Conservation (phyloP, 1,139 yeast species). For the Suhomyces taliae region DNA sequence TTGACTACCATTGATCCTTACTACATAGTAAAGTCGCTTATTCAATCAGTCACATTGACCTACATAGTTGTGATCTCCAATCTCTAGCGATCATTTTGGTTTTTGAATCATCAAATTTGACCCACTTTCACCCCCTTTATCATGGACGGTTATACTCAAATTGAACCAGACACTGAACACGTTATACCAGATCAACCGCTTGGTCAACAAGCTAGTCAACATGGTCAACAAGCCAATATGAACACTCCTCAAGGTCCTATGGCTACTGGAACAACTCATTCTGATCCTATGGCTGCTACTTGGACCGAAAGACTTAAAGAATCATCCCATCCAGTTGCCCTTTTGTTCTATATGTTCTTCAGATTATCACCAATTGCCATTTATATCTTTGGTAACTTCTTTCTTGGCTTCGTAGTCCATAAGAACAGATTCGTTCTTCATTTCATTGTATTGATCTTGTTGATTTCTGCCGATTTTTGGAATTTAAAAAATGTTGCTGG, state of each 20-base stretch:
- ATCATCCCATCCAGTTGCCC: constrained; percentile 83
- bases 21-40: not conserved
- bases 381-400: constrained; percentile 69
- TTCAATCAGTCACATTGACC: not conserved
- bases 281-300: constrained; percentile 1
- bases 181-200: not conserved
- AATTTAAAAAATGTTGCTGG: constrained; percentile 90
- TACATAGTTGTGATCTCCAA: not conserved
- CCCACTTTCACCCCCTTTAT: not conserved
- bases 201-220: not conserved
- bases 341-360: constrained; percentile 61
- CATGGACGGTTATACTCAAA: constrained; percentile 13
- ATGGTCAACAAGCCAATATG: not conserved
- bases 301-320: constrained; percentile 21
- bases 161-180: constrained; percentile 11
- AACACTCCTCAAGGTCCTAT: constrained; percentile 16
- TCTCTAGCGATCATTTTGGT: not conserved
- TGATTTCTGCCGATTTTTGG: constrained; percentile 91
- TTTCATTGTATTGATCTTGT: constrained; percentile 72
- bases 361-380: constrained; percentile 63
- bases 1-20: not conserved
- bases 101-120: not conserved
- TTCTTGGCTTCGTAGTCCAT: constrained; percentile 43
- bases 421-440: constrained; percentile 66
- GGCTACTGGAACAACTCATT: not conserved